Evolutionary conservation across 129 eudicot genomes (phyloP).

Genomic region (Pulicaria dysenterica): DNA sequence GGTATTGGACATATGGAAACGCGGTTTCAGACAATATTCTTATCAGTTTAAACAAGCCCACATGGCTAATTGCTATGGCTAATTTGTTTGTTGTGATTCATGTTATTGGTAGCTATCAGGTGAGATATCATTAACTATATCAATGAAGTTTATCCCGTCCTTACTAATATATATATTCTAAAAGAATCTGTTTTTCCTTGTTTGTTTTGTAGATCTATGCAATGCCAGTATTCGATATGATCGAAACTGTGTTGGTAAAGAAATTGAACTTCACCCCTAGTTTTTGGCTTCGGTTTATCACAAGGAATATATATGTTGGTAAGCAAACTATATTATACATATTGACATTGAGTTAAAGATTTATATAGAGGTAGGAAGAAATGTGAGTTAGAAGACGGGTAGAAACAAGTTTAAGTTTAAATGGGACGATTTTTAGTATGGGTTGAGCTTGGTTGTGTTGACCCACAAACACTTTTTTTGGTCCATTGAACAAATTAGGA

Average conservation of each 20-base stretch:
- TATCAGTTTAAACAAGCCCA: constrained; percentile 40
- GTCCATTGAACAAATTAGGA: background rate
- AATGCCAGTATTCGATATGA: constrained; percentile 86
- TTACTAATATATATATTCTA: background rate
- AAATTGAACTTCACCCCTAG: constrained; percentile 60
- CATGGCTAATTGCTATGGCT: constrained; percentile 67
- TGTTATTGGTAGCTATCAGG: constrained; percentile 74
- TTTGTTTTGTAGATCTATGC: constrained; percentile 55
- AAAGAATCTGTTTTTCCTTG: background rate
- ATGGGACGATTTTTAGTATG: background rate
- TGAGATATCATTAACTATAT: background rate
- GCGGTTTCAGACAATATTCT: constrained; percentile 50
- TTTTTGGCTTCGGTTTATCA: constrained; percentile 50
- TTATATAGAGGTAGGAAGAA: background rate
- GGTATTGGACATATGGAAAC: constrained; percentile 49
- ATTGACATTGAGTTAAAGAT: background rate
- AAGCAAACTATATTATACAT: constrained; percentile 21
- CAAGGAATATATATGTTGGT: constrained; percentile 75
- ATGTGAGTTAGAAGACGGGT: background rate
- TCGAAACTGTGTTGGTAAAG: constrained; percentile 72
- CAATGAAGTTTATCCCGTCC: background rate
- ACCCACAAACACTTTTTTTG: background rate
- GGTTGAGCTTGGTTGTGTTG: background rate
- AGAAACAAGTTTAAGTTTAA: background rate
- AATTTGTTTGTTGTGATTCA: constrained; percentile 62